phyloP scores from a whole-genome alignment of 352 stramenopile species.

The Phytophthora citricola region DNA sequence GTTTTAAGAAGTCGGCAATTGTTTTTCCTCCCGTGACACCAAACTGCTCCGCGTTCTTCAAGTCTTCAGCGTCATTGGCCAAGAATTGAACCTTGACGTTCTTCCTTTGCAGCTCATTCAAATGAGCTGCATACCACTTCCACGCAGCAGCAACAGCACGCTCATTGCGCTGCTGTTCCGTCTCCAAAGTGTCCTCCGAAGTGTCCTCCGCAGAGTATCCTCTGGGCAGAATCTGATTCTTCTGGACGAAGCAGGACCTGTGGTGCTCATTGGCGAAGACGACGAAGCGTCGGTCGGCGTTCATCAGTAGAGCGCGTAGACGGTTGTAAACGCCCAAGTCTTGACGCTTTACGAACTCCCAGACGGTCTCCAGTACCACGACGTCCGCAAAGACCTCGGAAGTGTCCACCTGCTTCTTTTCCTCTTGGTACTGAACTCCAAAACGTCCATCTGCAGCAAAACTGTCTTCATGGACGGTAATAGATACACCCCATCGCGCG shows the following conservation, averaged over 20 bases:
- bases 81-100: conserved; percentile 65
- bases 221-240: conserved; percentile 46
- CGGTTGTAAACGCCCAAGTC: conserved; percentile 92
- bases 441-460: conserved; percentile 90
- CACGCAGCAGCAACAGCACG: conserved; percentile 83
- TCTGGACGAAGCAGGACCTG: conserved; percentile 74
- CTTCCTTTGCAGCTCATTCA: conserved; percentile 57
- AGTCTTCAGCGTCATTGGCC: conserved; percentile 70
- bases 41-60: conserved; percentile 48
- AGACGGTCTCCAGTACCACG: conserved; percentile 92
- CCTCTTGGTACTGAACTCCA: conserved; percentile 84
- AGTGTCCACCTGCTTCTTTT: conserved; percentile 40
- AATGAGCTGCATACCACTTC: conserved; percentile 77
- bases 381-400: conserved; percentile 79
- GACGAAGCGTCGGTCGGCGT: conserved; percentile 84
- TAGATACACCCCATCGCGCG: conserved; percentile 70
- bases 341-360: conserved; percentile 89
- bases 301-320: conserved; percentile 87
- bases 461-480: conserved; percentile 91
- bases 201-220: conserved; percentile 20
- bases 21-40: conserved; percentile 62
- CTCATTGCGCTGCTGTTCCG: conserved; percentile 85
- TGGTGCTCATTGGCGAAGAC: conserved; percentile 96
- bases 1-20: conserved; percentile 67
- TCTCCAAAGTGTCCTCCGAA: conserved; percentile 47